Evolutionary conservation across 78 protist species (phyloP).

Genomic region (Capsaspora owczarzaki): DNA sequence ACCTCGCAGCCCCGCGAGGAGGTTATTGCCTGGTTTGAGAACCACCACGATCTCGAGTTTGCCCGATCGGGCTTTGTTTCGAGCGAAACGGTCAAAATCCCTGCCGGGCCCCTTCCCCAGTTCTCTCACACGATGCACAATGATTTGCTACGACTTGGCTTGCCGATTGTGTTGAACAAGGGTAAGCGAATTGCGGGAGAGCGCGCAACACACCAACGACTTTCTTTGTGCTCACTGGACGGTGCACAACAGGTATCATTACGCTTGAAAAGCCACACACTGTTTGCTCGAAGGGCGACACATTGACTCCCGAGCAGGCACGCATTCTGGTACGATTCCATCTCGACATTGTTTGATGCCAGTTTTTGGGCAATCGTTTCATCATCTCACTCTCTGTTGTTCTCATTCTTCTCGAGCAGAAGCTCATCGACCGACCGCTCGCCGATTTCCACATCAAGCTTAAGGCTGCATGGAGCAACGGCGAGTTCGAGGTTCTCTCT

Average conservation of each 20-base stretch:
- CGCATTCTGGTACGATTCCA: not conserved
- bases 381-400: no score
- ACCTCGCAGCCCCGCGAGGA: conserved; percentile 53
- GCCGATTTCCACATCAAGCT: not conserved
- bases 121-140: not conserved
- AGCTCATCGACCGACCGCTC: not conserved
- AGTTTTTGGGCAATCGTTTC: no score
- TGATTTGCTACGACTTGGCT: not conserved
- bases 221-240: not conserved
- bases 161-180: not conserved
- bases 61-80: not conserved
- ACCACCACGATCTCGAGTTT: not conserved
- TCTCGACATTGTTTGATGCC: no score
- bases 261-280: not conserved
- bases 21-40: not conserved
- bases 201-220: no score
- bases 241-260: conserved; percentile 28
- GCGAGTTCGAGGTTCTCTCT: not conserved
- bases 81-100: not conserved
- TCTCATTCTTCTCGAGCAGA: not conserved
- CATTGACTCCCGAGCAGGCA: conserved; percentile 62
- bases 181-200: not conserved
- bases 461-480: not conserved
- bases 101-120: not conserved
- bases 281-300: conserved; percentile 52